phyloP scores from a whole-genome alignment of 2,329 filamentous ascomycete genomes.

The Botrytis elliptica region DNA sequence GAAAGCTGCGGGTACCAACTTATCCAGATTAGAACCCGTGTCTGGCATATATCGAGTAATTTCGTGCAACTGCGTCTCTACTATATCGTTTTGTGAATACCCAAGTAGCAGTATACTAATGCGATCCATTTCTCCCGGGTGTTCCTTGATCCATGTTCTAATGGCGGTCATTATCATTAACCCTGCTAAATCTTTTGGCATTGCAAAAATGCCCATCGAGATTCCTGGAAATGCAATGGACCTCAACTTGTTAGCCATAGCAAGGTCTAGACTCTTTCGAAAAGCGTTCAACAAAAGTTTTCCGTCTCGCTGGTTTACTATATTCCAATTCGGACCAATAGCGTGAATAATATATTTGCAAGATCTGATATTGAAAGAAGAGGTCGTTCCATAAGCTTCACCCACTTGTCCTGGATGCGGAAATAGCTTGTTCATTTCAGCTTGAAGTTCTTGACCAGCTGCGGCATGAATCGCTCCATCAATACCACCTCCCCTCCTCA shows the following conservation, averaged over 20 bases:
- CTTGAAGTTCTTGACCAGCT: not conserved
- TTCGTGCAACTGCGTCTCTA: not conserved
- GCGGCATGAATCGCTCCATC: not conserved
- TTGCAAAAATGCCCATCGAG: not conserved
- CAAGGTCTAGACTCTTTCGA: not conserved
- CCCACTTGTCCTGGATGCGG: not conserved
- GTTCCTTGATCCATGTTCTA: not conserved
- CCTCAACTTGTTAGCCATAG: not conserved
- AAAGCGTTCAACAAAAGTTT: not conserved
- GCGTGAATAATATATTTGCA: conserved; percentile 7
- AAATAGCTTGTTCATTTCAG: not conserved
- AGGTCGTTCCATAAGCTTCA: conserved; percentile 8
- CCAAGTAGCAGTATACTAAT: not conserved
- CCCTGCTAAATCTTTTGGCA: not conserved
- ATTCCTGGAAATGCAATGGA: conserved; percentile 8
- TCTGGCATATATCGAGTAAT: not conserved
- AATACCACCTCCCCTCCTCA: not conserved
- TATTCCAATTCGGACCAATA: not conserved
- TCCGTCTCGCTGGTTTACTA: not conserved
- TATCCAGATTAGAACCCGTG: not conserved
- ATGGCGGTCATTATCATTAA: not conserved
- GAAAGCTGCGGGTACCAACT: not conserved
- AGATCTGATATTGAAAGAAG: not conserved
- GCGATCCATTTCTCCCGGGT: not conserved
- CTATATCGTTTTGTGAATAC: not conserved